Base-by-base conservation (phyloP, 805 yeast species). In the Cephaloascus fragrans region DNA sequence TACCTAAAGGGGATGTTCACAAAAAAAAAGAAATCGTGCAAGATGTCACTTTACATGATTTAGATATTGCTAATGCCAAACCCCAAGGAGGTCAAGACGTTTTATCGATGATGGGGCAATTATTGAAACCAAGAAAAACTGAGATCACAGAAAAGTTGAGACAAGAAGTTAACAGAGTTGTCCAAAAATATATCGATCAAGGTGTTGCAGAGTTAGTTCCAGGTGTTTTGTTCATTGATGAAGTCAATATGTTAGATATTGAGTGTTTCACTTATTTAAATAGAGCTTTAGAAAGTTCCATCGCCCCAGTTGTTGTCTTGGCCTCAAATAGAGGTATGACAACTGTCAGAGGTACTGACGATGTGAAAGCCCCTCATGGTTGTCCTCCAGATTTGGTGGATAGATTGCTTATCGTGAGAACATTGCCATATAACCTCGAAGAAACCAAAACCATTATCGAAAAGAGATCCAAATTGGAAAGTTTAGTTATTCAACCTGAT, bases 1-100 rank as follows among this genome's bases (percentile, higher is more conserved):
- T 94, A 51, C 99, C 99, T 44, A 94, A 93, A 66, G 98, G 98
- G 39, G 99, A 93, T 61, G 95, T 93, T 35, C 98, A 93, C 68
- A 89, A 90, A 59, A 88, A 93, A 72, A 93, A 93, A 60, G 97
- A 93, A 62, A 88, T 90, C 51, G 95, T 93, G 17, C 99, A 93
- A 66, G 97, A 93, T 50, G 96, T 93, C 35, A 86, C 97, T 3
- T 72, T 93, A 50, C 97, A 93, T 59, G 99, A 93, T 59, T 72
- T 93, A 56, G 99, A 93, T 61, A 83, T 87, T 41, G 97, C 97
- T 37, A 93, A 93, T 57, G 89, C 97, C 2, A 77, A 93, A 52
- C 98, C 97, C 18, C 83, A 77, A 54, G 98, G 97, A 45, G 98
- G 98, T 37, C 98, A 93, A 63, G 96, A 87, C 53, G 93, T 87